phyloP scores from a whole-genome alignment of 148 eudicot genomes.

The Vaccinium corymbosum region DNA sequence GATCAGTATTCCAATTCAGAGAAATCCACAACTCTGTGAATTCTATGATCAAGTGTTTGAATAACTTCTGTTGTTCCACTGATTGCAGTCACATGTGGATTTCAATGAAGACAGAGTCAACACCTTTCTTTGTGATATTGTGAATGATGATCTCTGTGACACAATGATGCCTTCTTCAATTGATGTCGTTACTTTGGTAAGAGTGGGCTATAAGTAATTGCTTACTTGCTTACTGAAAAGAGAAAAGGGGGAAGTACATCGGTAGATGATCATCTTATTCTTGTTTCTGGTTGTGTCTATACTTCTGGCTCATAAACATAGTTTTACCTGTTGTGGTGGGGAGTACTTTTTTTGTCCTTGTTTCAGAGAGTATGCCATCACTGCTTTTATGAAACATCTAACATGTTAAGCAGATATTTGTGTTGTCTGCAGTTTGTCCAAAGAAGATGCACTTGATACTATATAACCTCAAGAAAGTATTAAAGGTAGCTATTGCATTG shows the following conservation, averaged over 20 bases:
- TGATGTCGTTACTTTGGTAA: conserved; percentile 42
- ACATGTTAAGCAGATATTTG: conserved; percentile 37
- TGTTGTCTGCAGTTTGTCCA: conserved; percentile 47
- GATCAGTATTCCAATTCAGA: not conserved
- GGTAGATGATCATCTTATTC: not conserved
- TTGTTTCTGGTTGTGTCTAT: not conserved
- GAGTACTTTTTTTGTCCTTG: not conserved
- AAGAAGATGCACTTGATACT: conserved; percentile 33
- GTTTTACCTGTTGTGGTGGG: not conserved
- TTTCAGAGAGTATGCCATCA: not conserved
- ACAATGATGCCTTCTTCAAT: conserved; percentile 35
- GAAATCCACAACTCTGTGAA: not conserved
- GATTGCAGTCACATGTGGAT: conserved; percentile 38
- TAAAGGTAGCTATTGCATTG: conserved; percentile 27
- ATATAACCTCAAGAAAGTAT: conserved; percentile 32
- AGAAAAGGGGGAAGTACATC: not conserved
- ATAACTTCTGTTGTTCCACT: not conserved
- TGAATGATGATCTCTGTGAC: conserved; percentile 33
- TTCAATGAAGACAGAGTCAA: conserved; percentile 26
- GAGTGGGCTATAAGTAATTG: conserved; percentile 8
- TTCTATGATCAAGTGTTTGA: not conserved
- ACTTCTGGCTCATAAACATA: not conserved
- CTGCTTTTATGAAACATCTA: conserved; percentile 16
- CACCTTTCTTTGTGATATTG: conserved; percentile 42
- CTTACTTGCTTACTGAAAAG: not conserved